Conservation (phyloP, 306 rosid genomes). For the Cicer pinnatifidum region DNA sequence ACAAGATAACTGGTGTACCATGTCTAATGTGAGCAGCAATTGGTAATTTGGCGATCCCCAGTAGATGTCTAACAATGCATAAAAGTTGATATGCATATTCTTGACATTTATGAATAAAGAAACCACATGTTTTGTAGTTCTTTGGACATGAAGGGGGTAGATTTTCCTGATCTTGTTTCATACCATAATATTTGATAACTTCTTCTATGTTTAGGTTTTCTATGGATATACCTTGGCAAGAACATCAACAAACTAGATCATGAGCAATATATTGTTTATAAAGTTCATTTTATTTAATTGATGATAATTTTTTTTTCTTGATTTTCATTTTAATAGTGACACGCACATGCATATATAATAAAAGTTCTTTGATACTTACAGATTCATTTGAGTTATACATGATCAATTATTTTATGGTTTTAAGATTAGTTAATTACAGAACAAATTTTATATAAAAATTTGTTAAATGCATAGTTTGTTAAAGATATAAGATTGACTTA, state of each 20-base stretch:
- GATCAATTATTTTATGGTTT: no score
- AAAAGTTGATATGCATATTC: neutral
- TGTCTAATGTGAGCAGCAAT: neutral
- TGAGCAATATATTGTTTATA: neutral
- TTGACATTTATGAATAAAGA: neutral
- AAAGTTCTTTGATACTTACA: no score
- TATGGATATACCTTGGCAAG: neutral
- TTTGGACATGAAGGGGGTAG: neutral
- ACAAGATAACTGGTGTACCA: neutral
- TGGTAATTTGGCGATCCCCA: neutral
- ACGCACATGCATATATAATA: no score
- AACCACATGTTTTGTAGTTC: slow-evolving; percentile 12
- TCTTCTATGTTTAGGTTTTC: neutral
- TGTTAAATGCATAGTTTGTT: no score
- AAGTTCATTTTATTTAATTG: no score
- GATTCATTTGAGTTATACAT: no score
- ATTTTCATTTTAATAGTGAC: no score
- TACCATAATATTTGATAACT: neutral
- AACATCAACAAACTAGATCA: neutral
- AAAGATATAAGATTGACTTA: no score
- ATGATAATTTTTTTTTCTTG: no score
- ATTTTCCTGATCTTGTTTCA: neutral
- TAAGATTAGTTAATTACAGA: no score
- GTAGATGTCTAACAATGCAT: neutral
- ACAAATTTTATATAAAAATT: no score